Percentiles rank a stretch among this genome's conserved stretches.
These are phyloP conservation scores for Metschnikowia kofuensis DNA, from an alignment of 805 yeast genomes.

Conservation along the genomic window DNA sequence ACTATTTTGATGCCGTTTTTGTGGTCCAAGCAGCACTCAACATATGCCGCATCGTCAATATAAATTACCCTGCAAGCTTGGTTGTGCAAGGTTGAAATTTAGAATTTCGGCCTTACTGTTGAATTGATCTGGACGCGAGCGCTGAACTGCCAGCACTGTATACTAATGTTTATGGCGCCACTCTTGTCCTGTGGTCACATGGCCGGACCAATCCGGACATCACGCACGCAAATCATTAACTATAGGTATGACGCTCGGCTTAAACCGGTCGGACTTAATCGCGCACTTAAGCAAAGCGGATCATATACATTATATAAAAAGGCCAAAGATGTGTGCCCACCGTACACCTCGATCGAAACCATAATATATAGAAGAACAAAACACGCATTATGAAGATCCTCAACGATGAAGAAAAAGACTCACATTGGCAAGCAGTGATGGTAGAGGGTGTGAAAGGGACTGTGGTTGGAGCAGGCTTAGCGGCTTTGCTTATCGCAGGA, in stretches of 20 bases:
- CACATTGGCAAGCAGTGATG: constrained; percentile 56
- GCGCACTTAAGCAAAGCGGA: neutral
- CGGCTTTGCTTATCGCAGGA: constrained; percentile 51
- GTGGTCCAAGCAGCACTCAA: no score
- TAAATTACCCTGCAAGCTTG: no score
- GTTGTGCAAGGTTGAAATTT: no score
- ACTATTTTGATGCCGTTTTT: no score
- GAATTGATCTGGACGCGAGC: no score
- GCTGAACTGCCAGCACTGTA: neutral
- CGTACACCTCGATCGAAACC: no score
- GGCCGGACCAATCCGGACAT: neutral
- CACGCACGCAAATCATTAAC: no score
- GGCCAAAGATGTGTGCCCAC: no score
- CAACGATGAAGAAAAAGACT: constrained; percentile 62
- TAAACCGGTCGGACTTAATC: neutral
- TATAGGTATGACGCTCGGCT: neutral
- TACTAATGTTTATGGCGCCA: neutral
- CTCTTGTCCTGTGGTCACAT: neutral
- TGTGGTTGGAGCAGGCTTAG: constrained; percentile 52
- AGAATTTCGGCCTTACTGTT: no score
- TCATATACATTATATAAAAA: no score
- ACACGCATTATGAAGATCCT: constrained; percentile 52
- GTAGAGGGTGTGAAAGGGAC: constrained; percentile 64
- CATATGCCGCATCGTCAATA: no score
- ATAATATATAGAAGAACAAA: no score